Conservation (phyloP, 106 monocot genomes). For the Vanilla planifolia region DNA sequence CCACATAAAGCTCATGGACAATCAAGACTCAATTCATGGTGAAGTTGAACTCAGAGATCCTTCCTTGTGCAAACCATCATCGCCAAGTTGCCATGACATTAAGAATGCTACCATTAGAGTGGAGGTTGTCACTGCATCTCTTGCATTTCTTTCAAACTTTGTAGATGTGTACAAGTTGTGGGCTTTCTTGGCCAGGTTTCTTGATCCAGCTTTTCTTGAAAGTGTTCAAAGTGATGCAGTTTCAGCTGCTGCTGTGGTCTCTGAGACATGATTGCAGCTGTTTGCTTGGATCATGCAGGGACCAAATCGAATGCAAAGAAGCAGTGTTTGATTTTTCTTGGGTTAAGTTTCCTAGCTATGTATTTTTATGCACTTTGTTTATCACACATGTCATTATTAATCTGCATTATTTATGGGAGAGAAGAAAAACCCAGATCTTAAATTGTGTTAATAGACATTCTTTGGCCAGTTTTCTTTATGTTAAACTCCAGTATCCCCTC, state of each 20-base stretch:
- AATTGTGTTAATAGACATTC: too few species aligned
- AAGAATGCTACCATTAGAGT: slow-evolving; percentile 40
- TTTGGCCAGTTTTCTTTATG: too few species aligned
- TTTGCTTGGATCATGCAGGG: not conserved
- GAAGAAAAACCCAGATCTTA: too few species aligned
- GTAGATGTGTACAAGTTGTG: slow-evolving; percentile 88
- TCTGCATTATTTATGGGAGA: too few species aligned
- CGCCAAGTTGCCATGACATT: slow-evolving; percentile 33
- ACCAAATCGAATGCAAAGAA: not conserved
- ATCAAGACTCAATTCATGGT: slow-evolving; percentile 33
- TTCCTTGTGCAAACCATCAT: slow-evolving; percentile 22
- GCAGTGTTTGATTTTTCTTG: not conserved
- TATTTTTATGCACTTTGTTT: too few species aligned
- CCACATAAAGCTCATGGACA: slow-evolving; percentile 53
- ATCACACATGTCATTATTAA: too few species aligned
- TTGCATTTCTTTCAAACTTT: slow-evolving; percentile 84
- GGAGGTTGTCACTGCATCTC: slow-evolving; percentile 82
- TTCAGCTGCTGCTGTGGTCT: slow-evolving; percentile 34
- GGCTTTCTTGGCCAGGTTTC: slow-evolving; percentile 77
- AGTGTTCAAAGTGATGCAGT: slow-evolving; percentile 40
- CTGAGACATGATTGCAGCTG: slow-evolving; percentile 22
- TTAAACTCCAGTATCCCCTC: too few species aligned
- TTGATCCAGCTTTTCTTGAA: slow-evolving; percentile 62
- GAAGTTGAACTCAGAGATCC: slow-evolving; percentile 23
- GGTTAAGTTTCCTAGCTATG: too few species aligned